phyloP scores from a whole-genome alignment of 768 basidiomycete genomes.

The Lactarius indigo region DNA sequence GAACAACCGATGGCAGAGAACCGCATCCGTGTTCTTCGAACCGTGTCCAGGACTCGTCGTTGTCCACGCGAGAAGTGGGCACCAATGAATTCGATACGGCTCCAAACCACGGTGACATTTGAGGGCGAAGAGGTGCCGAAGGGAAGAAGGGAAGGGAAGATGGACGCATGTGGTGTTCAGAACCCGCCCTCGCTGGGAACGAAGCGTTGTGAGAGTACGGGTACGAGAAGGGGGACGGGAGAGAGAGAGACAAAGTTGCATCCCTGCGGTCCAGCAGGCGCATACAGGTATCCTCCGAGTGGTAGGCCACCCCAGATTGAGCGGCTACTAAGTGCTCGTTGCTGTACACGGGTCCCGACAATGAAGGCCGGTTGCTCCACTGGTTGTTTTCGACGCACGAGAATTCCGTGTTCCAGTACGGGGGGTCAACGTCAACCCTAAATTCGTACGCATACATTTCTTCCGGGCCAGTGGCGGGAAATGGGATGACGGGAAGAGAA shows the following conservation, averaged over 20 bases:
- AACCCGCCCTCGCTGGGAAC: not conserved
- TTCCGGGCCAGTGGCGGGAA: constrained; percentile 24
- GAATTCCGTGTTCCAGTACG: not conserved
- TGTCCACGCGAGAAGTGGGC: not conserved
- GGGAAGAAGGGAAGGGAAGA: not conserved
- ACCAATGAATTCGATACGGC: not conserved
- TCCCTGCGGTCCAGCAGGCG: not conserved
- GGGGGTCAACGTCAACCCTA: constrained; percentile 13
- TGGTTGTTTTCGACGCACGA: not conserved
- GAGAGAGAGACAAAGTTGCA: not conserved
- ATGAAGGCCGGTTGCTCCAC: constrained; percentile 1
- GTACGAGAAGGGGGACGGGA: not conserved
- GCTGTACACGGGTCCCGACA: not conserved
- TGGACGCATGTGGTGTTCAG: not conserved
- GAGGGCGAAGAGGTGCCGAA: not conserved
- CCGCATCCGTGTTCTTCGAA: not conserved
- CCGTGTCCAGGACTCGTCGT: not conserved
- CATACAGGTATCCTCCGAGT: constrained; percentile 5
- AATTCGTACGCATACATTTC: constrained; percentile 27
- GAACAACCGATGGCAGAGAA: not conserved
- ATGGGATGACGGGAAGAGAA: constrained; percentile 14
- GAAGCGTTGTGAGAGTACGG: not conserved
- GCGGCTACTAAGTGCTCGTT: not conserved
- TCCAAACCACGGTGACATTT: not conserved
- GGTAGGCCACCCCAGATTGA: not conserved